Base-by-base conservation (phyloP, 441 rosid genomes). In the Gossypium trilobum region DNA sequence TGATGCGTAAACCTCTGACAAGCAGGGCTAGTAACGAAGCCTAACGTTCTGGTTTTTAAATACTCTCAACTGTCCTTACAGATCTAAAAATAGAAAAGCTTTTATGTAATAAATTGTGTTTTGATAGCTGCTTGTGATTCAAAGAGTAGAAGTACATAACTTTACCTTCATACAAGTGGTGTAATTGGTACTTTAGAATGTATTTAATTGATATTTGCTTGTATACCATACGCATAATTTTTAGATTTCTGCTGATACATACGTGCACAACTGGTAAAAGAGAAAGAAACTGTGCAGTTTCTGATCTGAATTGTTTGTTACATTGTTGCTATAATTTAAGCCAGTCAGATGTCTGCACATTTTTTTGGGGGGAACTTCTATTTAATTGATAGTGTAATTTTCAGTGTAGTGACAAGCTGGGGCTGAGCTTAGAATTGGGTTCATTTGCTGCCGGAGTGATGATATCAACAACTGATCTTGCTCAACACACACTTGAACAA, bases 401-500 rank as follows among this genome's bases (percentile, higher is more conserved):
- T 50, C 99, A 94, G 97, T 94, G 94, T 88, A 89, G 99, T 75
- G 97, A 94, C 80, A 94, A 94, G 86, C 84, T 94, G 79, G 99
- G 99, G 70, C 80, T 94, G 72, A 90, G 99, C 84, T 95, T 94
- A 78, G 99, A 94, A 87, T 79, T 94, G 80, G 99, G 99, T 69
- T 91, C 99, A 54, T 94, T 94, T 71, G 99, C 99, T 81, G 97
- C 97, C 50, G 99, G 97, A 62, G 93, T 94, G 83, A 94, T 94
- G 99, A 92, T 94, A 75, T 88, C 99, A 73, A 92, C 97, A 33
- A 91, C 99, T 74, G 99, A 92, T 82, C 94, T 90, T 66, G 97
- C 85, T 56, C 97, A 90, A 71, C 95, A 94, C 78, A 94, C 99
- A 10, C 96, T 92, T 76, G 99, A 94, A 79, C 99, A 90, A 79